A percentile compares a stretch with the other conserved stretches of the same genome.
These are phyloP conservation scores for Eragrostis nindensis DNA, from an alignment of 176 grass and related monocot species.

Conservation along the genomic window DNA sequence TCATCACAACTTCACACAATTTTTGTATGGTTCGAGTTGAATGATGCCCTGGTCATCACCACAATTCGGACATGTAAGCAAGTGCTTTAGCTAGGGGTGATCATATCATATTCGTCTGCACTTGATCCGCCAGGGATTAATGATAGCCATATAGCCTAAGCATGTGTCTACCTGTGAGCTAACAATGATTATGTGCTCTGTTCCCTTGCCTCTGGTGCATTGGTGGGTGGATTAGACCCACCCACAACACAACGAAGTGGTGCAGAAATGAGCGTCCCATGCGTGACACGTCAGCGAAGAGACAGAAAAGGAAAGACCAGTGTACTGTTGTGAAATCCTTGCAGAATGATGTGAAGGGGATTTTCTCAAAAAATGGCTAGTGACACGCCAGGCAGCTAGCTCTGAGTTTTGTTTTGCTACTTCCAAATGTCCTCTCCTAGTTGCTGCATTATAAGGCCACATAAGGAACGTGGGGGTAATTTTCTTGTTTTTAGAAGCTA, in stretches of 20 bases:
- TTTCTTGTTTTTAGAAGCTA: too few species aligned
- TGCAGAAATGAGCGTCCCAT: background rate
- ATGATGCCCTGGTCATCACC: conserved; percentile 22
- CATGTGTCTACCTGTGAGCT: background rate
- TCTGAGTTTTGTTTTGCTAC: too few species aligned
- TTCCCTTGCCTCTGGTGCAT: background rate
- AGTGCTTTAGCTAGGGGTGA: background rate
- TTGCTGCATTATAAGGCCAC: too few species aligned
- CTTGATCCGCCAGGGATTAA: background rate
- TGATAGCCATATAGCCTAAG: conserved; percentile 3
- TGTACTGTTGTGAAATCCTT: too few species aligned
- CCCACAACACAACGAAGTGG: background rate
- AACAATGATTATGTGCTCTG: background rate
- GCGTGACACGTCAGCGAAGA: background rate
- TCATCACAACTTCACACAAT: background rate
- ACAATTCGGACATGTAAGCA: background rate
- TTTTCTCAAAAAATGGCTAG: too few species aligned
- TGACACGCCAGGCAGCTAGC: too few species aligned
- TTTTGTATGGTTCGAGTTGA: conserved; percentile 1
- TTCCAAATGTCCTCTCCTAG: too few species aligned
- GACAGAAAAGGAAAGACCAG: background rate
- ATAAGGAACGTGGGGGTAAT: too few species aligned
- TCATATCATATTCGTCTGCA: background rate
- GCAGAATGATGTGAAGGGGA: background rate
- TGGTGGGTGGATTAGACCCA: conserved; percentile 35